These are phyloP conservation scores for Solanum virginianum DNA, from an alignment of 257 asterid species.

Conservation along the genomic window DNA sequence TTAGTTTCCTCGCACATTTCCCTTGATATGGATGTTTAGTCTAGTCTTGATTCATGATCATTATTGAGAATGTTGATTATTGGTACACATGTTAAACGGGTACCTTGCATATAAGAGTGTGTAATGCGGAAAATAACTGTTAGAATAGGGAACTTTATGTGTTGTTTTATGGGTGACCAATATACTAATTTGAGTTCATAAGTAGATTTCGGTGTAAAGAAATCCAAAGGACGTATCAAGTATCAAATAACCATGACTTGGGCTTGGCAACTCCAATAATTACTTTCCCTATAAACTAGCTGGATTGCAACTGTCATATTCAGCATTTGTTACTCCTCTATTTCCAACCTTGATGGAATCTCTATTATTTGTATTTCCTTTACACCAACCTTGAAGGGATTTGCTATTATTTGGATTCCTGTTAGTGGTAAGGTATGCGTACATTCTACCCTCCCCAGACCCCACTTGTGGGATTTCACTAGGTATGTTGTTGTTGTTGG, in stretches of 20 bases:
- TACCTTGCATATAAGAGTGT: not conserved
- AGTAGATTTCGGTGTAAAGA: not conserved
- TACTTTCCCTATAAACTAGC: not conserved
- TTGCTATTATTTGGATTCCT: not conserved
- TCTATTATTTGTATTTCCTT: not conserved
- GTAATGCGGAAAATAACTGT: not conserved
- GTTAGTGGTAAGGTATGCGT: too few relatives aligned
- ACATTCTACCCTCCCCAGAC: too few relatives aligned
- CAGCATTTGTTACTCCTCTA: not conserved
- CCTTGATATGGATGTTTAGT: not conserved
- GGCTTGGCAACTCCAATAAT: not conserved
- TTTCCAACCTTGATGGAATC: not conserved
- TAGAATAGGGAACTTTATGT: not conserved
- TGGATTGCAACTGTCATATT: not conserved
- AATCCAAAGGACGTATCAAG: not conserved
- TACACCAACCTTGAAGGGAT: not conserved
- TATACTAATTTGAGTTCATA: not conserved
- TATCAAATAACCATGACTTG: not conserved
- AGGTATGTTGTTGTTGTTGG: too few relatives aligned
- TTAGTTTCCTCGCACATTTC: not conserved
- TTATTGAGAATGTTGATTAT: not conserved
- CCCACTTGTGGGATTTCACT: too few relatives aligned
- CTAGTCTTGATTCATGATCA: not conserved
- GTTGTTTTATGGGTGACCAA: not conserved
- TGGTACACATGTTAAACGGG: not conserved